Percentiles rank a stretch among this genome's conserved stretches.
These are phyloP conservation scores for Fraxinus platypoda DNA, from an alignment of 305 asterid genomes.

Conservation along the genomic window DNA sequence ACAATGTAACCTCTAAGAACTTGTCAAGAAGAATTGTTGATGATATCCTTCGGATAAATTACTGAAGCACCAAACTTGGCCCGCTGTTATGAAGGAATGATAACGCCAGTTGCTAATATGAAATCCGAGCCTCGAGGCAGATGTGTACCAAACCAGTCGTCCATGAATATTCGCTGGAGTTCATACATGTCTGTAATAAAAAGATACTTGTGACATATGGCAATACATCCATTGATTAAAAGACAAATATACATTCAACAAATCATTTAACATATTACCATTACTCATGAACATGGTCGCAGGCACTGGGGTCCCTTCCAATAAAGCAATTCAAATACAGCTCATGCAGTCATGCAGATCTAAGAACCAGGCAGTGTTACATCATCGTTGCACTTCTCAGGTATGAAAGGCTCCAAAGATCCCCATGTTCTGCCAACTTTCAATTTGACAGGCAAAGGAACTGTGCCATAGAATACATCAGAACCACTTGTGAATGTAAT, in stretches of 20 bases:
- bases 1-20: not conserved
- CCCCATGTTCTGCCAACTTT: constrained; percentile 97
- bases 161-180: constrained; percentile 2
- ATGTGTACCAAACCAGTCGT: not conserved
- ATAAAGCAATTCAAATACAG: constrained; percentile 1
- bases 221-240: not conserved
- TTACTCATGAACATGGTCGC: not conserved
- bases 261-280: constrained; percentile 23
- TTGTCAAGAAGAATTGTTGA: not conserved
- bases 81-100: constrained; percentile 4
- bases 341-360: not conserved
- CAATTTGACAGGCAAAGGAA: constrained; percentile 84
- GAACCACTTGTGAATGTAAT: constrained; percentile 7
- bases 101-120: constrained; percentile 2
- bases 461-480: constrained; percentile 42
- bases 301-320: constrained; percentile 10
- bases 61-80: constrained; percentile 3
- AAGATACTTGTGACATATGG: not conserved
- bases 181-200: not conserved
- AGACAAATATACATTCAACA: not conserved
- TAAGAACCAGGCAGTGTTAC: constrained; percentile 21
- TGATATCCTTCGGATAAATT: not conserved
- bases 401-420: constrained; percentile 72
- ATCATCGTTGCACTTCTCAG: constrained; percentile 22
- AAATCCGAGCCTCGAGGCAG: not conserved